phyloP scores from a whole-genome alignment of 2,329 filamentous ascomycete species.

The Fusarium sp. region DNA sequence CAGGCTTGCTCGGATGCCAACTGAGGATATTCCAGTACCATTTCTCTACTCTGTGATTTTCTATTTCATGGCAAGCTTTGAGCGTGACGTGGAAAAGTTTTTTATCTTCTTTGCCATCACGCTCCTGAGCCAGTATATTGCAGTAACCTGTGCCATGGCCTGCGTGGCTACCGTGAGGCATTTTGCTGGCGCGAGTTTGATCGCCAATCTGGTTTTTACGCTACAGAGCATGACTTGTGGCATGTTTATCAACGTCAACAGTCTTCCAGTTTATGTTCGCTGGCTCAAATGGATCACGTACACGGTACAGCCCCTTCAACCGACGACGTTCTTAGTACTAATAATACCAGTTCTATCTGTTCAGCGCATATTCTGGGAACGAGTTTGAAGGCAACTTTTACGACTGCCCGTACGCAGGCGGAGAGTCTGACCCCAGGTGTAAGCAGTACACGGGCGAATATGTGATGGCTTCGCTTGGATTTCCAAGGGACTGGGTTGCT shows the following conservation, averaged over 20 bases:
- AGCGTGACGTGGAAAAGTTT: conserved; percentile 69
- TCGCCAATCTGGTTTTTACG: conserved; percentile 77
- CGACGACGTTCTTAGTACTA: conserved; percentile 4
- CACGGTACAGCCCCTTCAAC: conserved; percentile 52
- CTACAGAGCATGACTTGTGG: conserved; percentile 79
- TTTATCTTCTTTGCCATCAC: conserved; percentile 76
- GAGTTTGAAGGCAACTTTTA: conserved; percentile 79
- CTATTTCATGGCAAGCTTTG: conserved; percentile 82
- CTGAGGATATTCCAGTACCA: conserved; percentile 78
- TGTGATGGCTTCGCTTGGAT: conserved; percentile 73
- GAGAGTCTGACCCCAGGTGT: conserved; percentile 71
- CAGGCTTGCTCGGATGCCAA: conserved; percentile 71
- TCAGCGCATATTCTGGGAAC: conserved; percentile 75
- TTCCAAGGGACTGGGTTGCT: conserved; percentile 72
- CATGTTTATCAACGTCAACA: conserved; percentile 77
- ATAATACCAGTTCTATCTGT: conserved; percentile 68
- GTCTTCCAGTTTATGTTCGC: conserved; percentile 78
- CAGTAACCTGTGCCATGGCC: conserved; percentile 74
- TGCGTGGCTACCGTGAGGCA: conserved; percentile 72
- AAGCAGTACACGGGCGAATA: conserved; percentile 74
- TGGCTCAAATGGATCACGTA: conserved; percentile 78
- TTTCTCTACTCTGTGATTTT: conserved; percentile 75
- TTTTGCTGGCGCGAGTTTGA: conserved; percentile 75
- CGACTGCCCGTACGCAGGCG: conserved; percentile 71
- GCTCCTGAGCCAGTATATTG: conserved; percentile 76